These are phyloP conservation scores for Metschnikowia hibisci DNA, from an alignment of 805 yeast species.

Conservation along the genomic window DNA sequence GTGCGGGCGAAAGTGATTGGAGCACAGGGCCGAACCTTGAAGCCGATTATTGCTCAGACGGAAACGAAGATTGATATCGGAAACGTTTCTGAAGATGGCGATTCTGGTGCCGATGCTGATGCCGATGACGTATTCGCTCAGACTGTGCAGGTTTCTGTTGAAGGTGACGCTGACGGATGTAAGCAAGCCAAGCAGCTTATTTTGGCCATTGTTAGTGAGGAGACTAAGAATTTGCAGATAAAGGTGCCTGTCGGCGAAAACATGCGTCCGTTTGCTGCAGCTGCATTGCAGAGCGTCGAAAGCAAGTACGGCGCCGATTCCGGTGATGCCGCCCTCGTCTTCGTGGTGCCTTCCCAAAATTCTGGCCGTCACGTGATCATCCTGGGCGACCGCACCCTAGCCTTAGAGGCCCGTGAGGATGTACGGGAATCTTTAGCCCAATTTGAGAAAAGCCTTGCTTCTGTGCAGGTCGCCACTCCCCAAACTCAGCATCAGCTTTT, in stretches of 20 bases:
- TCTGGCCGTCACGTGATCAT: slow-evolving; percentile 41
- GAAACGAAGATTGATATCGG: slow-evolving; percentile 72
- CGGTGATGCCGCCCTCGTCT: slow-evolving; percentile 21
- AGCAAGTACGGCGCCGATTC: slow-evolving; percentile 17
- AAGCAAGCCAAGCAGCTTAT: slow-evolving; percentile 68
- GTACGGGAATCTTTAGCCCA: slow-evolving; percentile 4
- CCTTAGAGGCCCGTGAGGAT: slow-evolving; percentile 45
- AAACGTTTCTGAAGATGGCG: slow-evolving; percentile 24
- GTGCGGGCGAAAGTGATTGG: slow-evolving; percentile 82
- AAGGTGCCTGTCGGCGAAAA: slow-evolving; percentile 44
- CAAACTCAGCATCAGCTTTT: slow-evolving; percentile 65
- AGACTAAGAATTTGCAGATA: slow-evolving; percentile 55
- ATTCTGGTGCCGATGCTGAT: slow-evolving; percentile 35
- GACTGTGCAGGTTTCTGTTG: slow-evolving; percentile 58
- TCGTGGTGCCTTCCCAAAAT: slow-evolving; percentile 38
- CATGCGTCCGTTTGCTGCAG: slow-evolving; percentile 27
- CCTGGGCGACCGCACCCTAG: slow-evolving; percentile 70
- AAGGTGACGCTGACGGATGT: slow-evolving; percentile 85
- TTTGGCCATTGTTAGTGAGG: slow-evolving; percentile 67
- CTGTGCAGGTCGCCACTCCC: slow-evolving; percentile 63
- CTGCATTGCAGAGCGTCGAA: slow-evolving; percentile 25
- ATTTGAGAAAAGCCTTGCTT: slow-evolving; percentile 43
- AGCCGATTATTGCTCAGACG: slow-evolving; percentile 67
- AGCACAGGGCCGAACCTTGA: slow-evolving; percentile 75
- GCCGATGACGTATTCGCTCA: slow-evolving; percentile 61